Evolutionary conservation across 106 monocot species (phyloP).

Genomic region (Dendrobium nobile): DNA sequence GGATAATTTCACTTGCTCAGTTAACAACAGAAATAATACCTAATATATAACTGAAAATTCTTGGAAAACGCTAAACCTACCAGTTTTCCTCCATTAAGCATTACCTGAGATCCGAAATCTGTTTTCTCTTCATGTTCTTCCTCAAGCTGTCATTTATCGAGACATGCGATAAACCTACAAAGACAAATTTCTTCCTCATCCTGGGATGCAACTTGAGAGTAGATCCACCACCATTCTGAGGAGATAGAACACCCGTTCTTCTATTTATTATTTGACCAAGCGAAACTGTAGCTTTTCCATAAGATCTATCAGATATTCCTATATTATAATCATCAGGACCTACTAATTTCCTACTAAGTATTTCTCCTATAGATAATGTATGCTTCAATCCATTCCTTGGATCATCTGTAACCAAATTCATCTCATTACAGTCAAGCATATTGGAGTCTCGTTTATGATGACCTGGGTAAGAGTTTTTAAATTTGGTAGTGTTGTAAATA

Average conservation of each 20-base stretch:
- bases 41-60: too few species aligned
- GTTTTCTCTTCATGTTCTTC: background rate
- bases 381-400: constrained; percentile 23
- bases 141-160: background rate
- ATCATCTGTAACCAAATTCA: constrained; percentile 14
- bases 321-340: constrained; percentile 34
- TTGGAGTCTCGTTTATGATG: constrained; percentile 37
- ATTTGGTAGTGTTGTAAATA: constrained; percentile 40
- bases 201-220: background rate
- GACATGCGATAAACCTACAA: background rate
- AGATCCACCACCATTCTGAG: background rate
- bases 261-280: background rate
- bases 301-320: background rate
- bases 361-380: constrained; percentile 79
- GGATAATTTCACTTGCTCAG: too few species aligned
- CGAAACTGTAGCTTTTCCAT: background rate
- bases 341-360: constrained; percentile 66
- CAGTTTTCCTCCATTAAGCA: background rate
- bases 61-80: too few species aligned
- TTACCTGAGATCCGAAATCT: background rate
- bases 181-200: background rate
- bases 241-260: background rate
- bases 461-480: constrained; percentile 36
- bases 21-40: too few species aligned
- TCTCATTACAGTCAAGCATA: constrained; percentile 26